These are phyloP conservation scores for Fraxinus quadrangulata DNA, from an alignment of 257 asterid species.

Conservation along the genomic window DNA sequence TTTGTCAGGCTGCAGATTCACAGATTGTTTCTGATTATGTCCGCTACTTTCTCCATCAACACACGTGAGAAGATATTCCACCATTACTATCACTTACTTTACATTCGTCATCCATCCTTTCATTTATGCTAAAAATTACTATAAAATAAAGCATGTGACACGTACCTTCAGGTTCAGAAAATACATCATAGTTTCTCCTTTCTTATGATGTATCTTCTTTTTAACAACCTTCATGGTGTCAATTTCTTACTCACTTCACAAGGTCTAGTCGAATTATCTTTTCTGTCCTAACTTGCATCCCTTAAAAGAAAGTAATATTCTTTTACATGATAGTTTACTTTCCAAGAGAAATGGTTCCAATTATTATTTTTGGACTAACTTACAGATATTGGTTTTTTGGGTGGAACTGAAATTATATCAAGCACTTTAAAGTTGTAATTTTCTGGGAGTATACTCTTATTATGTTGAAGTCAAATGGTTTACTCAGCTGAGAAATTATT, in stretches of 20 bases:
- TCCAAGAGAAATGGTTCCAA: not conserved
- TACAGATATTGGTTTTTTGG: not conserved
- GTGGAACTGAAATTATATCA: not conserved
- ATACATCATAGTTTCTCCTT: not conserved
- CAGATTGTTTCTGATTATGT: slow-evolving; percentile 82
- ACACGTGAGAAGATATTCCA: slow-evolving; percentile 53
- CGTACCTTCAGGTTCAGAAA: not conserved
- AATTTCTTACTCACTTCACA: not conserved
- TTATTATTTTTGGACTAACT: not conserved
- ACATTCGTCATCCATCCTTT: not conserved
- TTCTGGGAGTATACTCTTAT: not conserved
- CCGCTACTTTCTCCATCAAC: slow-evolving; percentile 79
- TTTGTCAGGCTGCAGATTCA: slow-evolving; percentile 79
- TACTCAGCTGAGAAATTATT: not conserved
- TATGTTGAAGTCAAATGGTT: not conserved
- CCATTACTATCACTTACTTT: not conserved
- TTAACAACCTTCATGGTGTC: not conserved
- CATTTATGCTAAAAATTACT: not conserved
- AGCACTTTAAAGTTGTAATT: not conserved
- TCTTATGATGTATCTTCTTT: not conserved
- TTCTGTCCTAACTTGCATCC: not conserved
- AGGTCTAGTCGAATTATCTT: not conserved
- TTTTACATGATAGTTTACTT: not conserved
- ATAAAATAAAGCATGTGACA: not conserved
- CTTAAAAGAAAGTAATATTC: not conserved